Evolutionary conservation across 768 basidiomycete genomes (phyloP).

Genomic region (Mycena leptocephala): DNA sequence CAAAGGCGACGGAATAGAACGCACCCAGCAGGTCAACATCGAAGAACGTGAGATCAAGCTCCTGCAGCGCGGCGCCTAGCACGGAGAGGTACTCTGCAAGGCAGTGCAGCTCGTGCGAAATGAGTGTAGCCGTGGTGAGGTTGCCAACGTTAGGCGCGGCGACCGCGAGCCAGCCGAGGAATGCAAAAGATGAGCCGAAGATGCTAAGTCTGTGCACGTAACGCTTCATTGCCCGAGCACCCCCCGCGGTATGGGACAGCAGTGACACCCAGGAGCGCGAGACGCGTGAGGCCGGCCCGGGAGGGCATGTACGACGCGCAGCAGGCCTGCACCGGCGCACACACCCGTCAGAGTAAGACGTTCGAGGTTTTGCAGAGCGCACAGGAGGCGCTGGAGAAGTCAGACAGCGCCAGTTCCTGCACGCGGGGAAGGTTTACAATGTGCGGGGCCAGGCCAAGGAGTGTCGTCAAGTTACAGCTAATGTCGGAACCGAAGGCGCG

Average conservation of each 20-base stretch:
- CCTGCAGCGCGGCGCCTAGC: background rate
- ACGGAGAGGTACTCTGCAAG: slow-evolving; percentile 1
- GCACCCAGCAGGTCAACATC: background rate
- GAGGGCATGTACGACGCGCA: background rate
- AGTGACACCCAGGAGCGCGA: slow-evolving; percentile 8
- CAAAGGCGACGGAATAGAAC: background rate
- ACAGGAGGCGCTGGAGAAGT: slow-evolving; percentile 13
- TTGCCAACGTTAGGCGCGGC: background rate
- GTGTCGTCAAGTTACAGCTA: too few species aligned
- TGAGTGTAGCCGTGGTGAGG: background rate
- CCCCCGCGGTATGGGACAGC: slow-evolving; percentile 11
- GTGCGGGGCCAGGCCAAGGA: background rate
- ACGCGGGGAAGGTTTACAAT: slow-evolving; percentile 14
- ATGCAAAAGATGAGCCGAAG: slow-evolving; percentile 14
- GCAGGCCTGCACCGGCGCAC: slow-evolving; percentile 1
- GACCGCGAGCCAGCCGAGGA: slow-evolving; percentile 22
- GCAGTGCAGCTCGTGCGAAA: slow-evolving; percentile 5
- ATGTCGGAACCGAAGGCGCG: too few species aligned
- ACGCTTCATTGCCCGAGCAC: background rate
- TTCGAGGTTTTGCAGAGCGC: slow-evolving; percentile 39
- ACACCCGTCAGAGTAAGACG: slow-evolving; percentile 18
- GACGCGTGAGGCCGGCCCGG: slow-evolving; percentile 7
- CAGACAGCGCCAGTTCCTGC: slow-evolving; percentile 8
- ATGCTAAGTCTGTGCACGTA: background rate
- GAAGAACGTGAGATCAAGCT: slow-evolving; percentile 17